These are phyloP conservation scores for Leccinum disarticulatum DNA, from an alignment of 768 basidiomycete genomes.

Conservation along the genomic window DNA sequence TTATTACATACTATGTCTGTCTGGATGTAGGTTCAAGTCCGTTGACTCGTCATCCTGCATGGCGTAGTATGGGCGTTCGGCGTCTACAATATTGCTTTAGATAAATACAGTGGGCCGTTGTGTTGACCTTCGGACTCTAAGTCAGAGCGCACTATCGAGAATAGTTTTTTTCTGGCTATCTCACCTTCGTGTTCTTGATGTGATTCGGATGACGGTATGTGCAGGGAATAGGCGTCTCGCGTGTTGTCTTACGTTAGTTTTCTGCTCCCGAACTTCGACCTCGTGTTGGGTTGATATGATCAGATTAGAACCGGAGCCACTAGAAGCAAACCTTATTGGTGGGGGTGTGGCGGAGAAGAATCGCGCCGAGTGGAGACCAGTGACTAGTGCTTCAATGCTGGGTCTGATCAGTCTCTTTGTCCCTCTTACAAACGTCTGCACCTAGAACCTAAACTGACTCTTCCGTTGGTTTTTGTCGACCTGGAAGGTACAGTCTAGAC, in stretches of 20 bases:
- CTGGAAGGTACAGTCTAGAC: too few species aligned
- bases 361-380: too few species aligned
- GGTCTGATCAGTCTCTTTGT: too few species aligned
- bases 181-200: background rate
- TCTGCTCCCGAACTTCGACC: background rate
- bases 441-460: too few species aligned
- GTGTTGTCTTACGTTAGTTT: background rate
- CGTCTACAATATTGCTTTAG: background rate
- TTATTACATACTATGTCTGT: background rate
- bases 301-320: background rate
- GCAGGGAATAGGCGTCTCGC: too few species aligned
- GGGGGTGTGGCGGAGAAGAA: too few species aligned
- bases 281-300: background rate
- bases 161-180: background rate
- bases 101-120: background rate
- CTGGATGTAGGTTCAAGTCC: background rate
- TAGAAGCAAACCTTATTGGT: too few species aligned
- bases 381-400: background rate
- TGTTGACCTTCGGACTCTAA: background rate
- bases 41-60: background rate
- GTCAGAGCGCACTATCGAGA: background rate
- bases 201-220: background rate
- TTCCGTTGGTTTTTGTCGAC: too few species aligned
- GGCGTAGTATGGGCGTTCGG: background rate
- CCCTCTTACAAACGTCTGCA: too few species aligned